These are phyloP conservation scores for Arthrobotrys musiformis DNA, from an alignment of 2,329 filamentous ascomycete species.

Conservation along the genomic window DNA sequence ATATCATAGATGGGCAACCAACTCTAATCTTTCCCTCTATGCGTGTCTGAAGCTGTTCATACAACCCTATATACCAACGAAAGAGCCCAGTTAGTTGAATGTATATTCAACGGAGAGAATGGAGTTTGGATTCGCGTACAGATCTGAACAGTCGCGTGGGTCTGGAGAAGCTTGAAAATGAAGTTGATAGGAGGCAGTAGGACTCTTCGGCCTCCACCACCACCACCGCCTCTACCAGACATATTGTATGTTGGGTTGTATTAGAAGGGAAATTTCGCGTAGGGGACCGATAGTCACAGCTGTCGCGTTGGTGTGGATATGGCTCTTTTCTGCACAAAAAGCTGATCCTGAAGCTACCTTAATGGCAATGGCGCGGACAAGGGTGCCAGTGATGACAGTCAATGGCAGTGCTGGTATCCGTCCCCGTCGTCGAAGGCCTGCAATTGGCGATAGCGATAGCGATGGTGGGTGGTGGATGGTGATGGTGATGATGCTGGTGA, in stretches of 20 bases:
- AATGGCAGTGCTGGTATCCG: background rate
- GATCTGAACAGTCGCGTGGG: slow-evolving; percentile 84
- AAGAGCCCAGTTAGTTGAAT: background rate
- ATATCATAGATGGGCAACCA: slow-evolving; percentile 63
- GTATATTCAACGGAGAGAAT: background rate
- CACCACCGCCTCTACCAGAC: slow-evolving; percentile 60
- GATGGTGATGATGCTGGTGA: background rate
- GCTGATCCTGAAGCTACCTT: background rate
- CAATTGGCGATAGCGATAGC: background rate
- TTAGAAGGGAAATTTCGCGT: slow-evolving; percentile 1
- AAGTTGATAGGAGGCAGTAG: slow-evolving; percentile 83
- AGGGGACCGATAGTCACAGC: background rate
- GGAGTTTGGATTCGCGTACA: slow-evolving; percentile 65
- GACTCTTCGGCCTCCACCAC: slow-evolving; percentile 72
- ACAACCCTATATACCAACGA: slow-evolving; percentile 69
- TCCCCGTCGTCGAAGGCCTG: background rate
- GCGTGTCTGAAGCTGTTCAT: slow-evolving; percentile 91
- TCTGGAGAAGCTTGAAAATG: slow-evolving; percentile 90
- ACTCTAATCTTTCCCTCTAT: slow-evolving; percentile 98
- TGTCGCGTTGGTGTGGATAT: background rate
- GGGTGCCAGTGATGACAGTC: background rate
- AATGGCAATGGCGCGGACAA: background rate
- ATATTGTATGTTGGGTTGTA: slow-evolving; percentile 13
- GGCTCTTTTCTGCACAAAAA: background rate
- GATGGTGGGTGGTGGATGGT: background rate